Base-by-base conservation (phyloP, 768 basidiomycete genomes). In the Boletus subparvulus region DNA sequence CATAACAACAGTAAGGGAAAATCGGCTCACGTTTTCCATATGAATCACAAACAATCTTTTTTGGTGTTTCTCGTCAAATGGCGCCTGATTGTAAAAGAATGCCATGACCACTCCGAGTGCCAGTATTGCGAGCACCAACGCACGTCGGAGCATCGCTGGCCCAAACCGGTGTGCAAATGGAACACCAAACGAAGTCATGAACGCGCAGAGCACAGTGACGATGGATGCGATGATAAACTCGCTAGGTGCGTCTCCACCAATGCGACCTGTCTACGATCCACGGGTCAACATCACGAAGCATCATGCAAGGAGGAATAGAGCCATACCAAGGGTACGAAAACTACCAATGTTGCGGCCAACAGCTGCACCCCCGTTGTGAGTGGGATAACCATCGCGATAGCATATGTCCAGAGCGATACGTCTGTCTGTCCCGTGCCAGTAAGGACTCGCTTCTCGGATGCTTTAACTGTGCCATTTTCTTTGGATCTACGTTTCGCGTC, bases 201-300 rank as follows among this genome's bases (percentile, higher is more conserved):
- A 78, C 35, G 83, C 76, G 5, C 82, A 80, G 3, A 87, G 69
- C 32, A 80, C 65, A 0, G 87, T 74, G 6, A 91, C 82, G 33
- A 95, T 82, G 4, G 85, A 83, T 0, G 92, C 94, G 37, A 98
- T 88, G 65, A 98, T 87, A 66, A 89, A 83, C 59, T 98, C 96
- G 2, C 87, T 86, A 0, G 96, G 95, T 0, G 88, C 92, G 39
- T 90, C 87, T 36, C 78, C 81, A 35, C 92, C 92, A 47, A 89
- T 83, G 9, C 93, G 83, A 21, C 94, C 94, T 0, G 90, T 92
- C 88, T 91, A 61, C 7, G 47, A 47, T 41, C 14, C 14, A 45
- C n/a, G 4, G 28, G 39, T 58, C 56, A 64, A 46, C 46, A 46
- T 10, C 9, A 52, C 47, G 54, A 36, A 12, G 42, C 47, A 7